phyloP scores from a whole-genome alignment of 179 eudicot genomes.

The Patellifolia procumbens region DNA sequence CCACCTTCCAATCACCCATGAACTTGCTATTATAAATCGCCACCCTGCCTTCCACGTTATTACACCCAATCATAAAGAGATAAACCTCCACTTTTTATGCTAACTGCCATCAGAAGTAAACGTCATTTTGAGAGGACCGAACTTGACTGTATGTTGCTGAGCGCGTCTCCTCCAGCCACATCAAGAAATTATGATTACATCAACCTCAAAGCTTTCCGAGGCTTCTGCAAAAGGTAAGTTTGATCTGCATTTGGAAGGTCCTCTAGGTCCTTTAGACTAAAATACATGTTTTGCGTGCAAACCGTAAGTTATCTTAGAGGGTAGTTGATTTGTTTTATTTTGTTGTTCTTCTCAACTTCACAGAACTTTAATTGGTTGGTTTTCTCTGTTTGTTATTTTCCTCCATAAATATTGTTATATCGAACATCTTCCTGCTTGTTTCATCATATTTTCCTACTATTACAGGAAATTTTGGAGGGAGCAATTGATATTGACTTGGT shows the following conservation, averaged over 20 bases:
- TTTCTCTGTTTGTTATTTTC: not conserved
- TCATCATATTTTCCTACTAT: slow-evolving; percentile 3
- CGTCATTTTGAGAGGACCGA: not conserved
- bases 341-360: not conserved
- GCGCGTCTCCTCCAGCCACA: slow-evolving; percentile 15
- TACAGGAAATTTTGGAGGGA: slow-evolving; percentile 84
- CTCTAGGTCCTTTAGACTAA: not conserved
- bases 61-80: not conserved
- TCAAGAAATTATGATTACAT: slow-evolving; percentile 14
- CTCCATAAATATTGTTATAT: not conserved
- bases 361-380: not conserved
- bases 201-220: slow-evolving; percentile 7
- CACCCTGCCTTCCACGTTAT: not conserved
- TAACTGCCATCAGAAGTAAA: slow-evolving; percentile 1
- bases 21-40: not conserved
- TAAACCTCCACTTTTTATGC: not conserved
- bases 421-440: slow-evolving; percentile 1
- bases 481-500: slow-evolving; percentile 87
- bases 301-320: not conserved
- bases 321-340: not conserved
- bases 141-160: slow-evolving; percentile 6
- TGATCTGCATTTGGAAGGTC: not conserved
- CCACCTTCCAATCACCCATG: not conserved
- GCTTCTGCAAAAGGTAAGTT: slow-evolving; percentile 21
- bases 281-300: not conserved